Evolutionary conservation across 208 protist genomes (phyloP), one percentile per base, ranked within the genome.

Genomic region (Trichomonas vaginalis): DNA sequence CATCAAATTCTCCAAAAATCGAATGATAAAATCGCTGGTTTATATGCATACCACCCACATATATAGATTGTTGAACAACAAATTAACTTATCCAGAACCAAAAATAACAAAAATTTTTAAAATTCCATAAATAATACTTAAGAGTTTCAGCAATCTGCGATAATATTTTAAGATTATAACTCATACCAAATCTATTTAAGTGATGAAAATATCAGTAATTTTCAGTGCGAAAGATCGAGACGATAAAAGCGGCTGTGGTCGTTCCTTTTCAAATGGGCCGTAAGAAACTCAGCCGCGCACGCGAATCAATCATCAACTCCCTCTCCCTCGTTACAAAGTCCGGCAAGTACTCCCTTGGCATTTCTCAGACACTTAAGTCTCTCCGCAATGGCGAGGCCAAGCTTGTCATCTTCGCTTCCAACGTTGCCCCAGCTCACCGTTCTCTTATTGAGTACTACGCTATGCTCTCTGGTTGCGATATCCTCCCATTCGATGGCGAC

Each of bases 401-500:
- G 98, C 98, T 99, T 88, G 97, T 99, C 80, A 97, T 99, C 96
- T 98, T 99, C 96, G 96, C 98, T 45, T 99, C 97, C 98, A 99
- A 99, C 98, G 99, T 98, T 98, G 99, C 99, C 88, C 97, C 99
- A 46, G 97, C 99, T 70, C 98, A 98, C 96, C 99, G 99, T 97
- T 99, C 99, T 23, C 98, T 99, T 98, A 98, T 99, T 95, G 99
- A 99, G 98, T 99, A 99, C 98, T 99, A 99, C 98, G 99, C 99
- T 97, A 99, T 99, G 97, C 98, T 99, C 96, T 98, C 98, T 97
- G 99, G 99, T 97, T 86, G 79, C 17, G 79, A 86, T 42, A 86
- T 86, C 35, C 35, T 86, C 4, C 79, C 79, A 45, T 86, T 86
- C 17, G 79, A 86, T 86, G 79, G 79, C 42, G 79, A 97, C 97